Conservation (phyloP, 2,329 filamentous ascomycete genomes). For the Neurospora sp. region DNA sequence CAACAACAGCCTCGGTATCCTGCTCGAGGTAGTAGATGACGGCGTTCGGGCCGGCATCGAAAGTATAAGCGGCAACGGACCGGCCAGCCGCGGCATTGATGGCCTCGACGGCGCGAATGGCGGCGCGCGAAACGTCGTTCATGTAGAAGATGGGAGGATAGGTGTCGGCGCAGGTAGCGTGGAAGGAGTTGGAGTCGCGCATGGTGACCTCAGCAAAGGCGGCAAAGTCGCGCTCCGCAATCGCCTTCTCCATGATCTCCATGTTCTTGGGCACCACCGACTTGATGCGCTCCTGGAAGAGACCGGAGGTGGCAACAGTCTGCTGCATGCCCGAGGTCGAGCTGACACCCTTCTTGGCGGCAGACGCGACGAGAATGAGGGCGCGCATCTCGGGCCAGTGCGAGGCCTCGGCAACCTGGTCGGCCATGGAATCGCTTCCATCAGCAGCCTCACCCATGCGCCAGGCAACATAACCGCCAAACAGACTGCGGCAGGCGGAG, state of each 20-base stretch:
- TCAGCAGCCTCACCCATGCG: slow-evolving; percentile 66
- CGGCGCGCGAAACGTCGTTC: slow-evolving; percentile 84
- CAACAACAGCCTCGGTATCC: slow-evolving; percentile 63
- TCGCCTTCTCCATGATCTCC: slow-evolving; percentile 74
- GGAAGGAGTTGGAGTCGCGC: slow-evolving; percentile 95
- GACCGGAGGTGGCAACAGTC: slow-evolving; percentile 81
- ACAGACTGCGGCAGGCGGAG: slow-evolving; percentile 84
- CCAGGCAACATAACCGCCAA: slow-evolving; percentile 96
- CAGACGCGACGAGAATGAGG: slow-evolving; percentile 80
- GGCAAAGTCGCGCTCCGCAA: slow-evolving; percentile 70
- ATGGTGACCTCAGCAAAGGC: slow-evolving; percentile 86
- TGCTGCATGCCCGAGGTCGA: slow-evolving; percentile 95
- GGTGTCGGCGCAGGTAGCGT: slow-evolving; percentile 88
- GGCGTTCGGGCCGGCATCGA: slow-evolving; percentile 93
- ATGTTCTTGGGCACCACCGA: slow-evolving; percentile 76
- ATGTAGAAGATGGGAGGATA: slow-evolving; percentile 98
- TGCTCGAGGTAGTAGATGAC: slow-evolving; percentile 91
- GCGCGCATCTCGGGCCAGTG: slow-evolving; percentile 97
- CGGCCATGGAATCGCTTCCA: slow-evolving; percentile 78
- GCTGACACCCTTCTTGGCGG: slow-evolving; percentile 90
- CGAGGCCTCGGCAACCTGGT: slow-evolving; percentile 75
- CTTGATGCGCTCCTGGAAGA: slow-evolving; percentile 70
- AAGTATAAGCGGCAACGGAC: slow-evolving; percentile 86
- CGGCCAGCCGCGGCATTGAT: slow-evolving; percentile 75
- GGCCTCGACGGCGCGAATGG: slow-evolving; percentile 78